Conservation (phyloP, 192 early-diverging fungal genomes). For the Mortierella claussenii region DNA sequence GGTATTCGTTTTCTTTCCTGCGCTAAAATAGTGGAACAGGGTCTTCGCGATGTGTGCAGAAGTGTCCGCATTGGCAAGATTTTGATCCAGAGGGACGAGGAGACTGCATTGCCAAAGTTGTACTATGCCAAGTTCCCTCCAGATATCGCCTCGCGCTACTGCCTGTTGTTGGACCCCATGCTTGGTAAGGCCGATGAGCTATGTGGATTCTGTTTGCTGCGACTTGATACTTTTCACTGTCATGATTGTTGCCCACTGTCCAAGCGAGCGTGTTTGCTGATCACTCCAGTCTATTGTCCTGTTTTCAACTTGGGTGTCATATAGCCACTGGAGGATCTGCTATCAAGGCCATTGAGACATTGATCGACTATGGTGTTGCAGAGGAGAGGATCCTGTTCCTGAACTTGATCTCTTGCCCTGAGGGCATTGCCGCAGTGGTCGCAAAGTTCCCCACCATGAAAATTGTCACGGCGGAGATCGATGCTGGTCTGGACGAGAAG, state of each 20-base stretch:
- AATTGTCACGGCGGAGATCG: slow-evolving; percentile 90
- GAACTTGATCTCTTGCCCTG: slow-evolving; percentile 89
- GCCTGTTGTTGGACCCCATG: slow-evolving; percentile 94
- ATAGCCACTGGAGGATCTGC: slow-evolving; percentile 95
- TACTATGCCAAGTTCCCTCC: slow-evolving; percentile 94
- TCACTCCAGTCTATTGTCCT: no score
- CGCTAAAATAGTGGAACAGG: slow-evolving; percentile 41
- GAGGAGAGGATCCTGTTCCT: slow-evolving; percentile 92
- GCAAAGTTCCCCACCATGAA: slow-evolving; percentile 79
- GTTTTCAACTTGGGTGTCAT: no score
- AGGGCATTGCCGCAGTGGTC: slow-evolving; percentile 82
- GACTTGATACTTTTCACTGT: no score
- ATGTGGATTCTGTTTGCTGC: no score
- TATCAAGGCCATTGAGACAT: slow-evolving; percentile 89
- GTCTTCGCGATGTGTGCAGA: slow-evolving; percentile 55
- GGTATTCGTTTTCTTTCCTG: not conserved
- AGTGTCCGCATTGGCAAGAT: slow-evolving; percentile 96
- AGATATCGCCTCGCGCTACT: slow-evolving; percentile 84
- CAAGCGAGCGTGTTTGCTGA: no score
- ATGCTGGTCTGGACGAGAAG: slow-evolving; percentile 81
- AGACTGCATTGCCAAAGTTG: slow-evolving; percentile 89
- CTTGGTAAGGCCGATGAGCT: slow-evolving; percentile 77
- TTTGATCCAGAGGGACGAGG: slow-evolving; percentile 94
- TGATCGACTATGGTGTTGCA: slow-evolving; percentile 83
- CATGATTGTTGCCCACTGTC: no score